Evolutionary conservation across 768 basidiomycete genomes (phyloP).

Genomic region (Tricholoma terreum): DNA sequence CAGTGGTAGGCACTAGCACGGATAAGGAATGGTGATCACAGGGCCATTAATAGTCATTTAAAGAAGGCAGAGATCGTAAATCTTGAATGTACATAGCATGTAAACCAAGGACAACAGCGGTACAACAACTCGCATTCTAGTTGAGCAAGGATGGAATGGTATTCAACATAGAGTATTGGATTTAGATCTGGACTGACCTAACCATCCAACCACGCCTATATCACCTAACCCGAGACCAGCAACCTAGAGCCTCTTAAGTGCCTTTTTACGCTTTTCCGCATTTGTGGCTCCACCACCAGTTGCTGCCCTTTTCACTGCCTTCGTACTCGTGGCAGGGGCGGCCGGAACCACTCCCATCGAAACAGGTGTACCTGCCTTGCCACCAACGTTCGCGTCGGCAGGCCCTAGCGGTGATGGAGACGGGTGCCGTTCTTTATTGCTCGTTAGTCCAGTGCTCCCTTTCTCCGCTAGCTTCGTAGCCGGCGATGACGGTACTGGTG

Average conservation of each 20-base stretch:
- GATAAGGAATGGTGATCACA: too few species aligned
- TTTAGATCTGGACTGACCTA: neutral
- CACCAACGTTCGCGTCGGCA: conserved; percentile 65
- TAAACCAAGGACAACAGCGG: neutral
- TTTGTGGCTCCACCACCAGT: conserved; percentile 48
- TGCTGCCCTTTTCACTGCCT: conserved; percentile 69
- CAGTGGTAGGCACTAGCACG: too few species aligned
- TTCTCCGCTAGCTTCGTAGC: conserved; percentile 42
- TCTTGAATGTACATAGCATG: neutral
- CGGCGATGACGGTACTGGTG: conserved; percentile 39
- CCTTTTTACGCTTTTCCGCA: conserved; percentile 86
- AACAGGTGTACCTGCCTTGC: conserved; percentile 31
- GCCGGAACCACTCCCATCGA: conserved; percentile 32
- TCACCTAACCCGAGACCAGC: neutral
- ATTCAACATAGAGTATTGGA: conserved; percentile 5
- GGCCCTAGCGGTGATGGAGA: conserved; percentile 70
- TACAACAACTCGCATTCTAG: neutral
- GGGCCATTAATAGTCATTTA: neutral
- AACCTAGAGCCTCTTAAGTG: conserved; percentile 68
- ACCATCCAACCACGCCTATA: too few species aligned
- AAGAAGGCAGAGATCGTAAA: neutral
- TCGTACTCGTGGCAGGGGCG: conserved; percentile 40
- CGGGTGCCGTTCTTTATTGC: conserved; percentile 54
- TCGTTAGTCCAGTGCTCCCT: conserved; percentile 27
- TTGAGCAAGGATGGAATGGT: neutral